These are phyloP conservation scores for Poa pratensis DNA, from an alignment of 176 grass and related monocot genomes.

Conservation along the genomic window DNA sequence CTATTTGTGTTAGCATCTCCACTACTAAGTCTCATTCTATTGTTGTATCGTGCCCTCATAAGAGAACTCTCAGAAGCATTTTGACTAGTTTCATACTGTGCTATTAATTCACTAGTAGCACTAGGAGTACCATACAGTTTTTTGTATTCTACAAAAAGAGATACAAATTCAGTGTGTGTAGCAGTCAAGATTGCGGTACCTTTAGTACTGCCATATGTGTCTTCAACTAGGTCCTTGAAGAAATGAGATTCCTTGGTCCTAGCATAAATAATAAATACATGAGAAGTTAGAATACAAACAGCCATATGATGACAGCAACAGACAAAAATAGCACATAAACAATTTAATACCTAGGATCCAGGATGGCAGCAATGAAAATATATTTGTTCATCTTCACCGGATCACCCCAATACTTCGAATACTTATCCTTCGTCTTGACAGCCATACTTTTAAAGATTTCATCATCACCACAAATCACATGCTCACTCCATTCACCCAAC, in stretches of 20 bases:
- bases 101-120: background rate
- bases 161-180: background rate
- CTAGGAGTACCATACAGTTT: background rate
- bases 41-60: background rate
- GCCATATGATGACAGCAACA: too few relatives aligned
- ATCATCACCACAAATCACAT: background rate
- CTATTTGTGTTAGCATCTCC: background rate
- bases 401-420: background rate
- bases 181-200: too few relatives aligned
- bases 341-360: background rate
- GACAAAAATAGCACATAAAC: too few relatives aligned
- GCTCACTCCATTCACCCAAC: background rate
- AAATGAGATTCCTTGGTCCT: constrained; percentile 6
- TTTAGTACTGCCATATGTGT: too few relatives aligned
- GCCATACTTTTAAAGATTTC: background rate
- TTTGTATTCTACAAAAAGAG: background rate
- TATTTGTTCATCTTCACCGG: background rate
- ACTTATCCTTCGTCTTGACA: background rate
- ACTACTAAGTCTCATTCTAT: background rate
- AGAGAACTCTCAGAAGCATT: background rate
- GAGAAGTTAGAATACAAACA: background rate
- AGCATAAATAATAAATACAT: background rate
- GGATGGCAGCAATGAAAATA: constrained; percentile 4
- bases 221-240: background rate
- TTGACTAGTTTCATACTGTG: background rate